phyloP scores from a whole-genome alignment of 495 filamentous ascomycete genomes.

The Penicillium ucsense region DNA sequence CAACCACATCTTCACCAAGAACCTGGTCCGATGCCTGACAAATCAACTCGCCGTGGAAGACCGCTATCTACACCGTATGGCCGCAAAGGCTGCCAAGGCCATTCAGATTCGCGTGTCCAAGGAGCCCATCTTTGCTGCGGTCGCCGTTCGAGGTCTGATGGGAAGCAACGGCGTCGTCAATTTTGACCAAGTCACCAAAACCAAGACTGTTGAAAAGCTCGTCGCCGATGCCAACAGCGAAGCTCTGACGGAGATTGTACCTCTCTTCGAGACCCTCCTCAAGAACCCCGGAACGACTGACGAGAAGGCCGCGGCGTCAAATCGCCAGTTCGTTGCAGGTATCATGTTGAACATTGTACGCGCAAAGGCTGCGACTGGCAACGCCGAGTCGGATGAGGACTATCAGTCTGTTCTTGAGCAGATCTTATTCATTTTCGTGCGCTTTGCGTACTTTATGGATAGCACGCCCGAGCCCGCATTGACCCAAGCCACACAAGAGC shows the following conservation, averaged over 20 bases:
- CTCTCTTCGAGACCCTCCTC: conserved; percentile 32
- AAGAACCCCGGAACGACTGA: conserved; percentile 29
- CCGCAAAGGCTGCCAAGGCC: conserved; percentile 58
- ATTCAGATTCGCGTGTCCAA: conserved; percentile 57
- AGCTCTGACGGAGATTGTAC: conserved; percentile 31
- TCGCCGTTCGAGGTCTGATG: conserved; percentile 55
- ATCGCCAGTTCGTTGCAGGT: conserved; percentile 39
- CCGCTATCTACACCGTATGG: conserved; percentile 74
- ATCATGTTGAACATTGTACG: conserved; percentile 37
- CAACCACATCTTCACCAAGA: conserved; percentile 61
- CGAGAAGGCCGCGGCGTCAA: conserved; percentile 34
- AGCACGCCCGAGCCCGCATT: conserved; percentile 32
- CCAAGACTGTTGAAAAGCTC: conserved; percentile 75
- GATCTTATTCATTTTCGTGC: conserved; percentile 32
- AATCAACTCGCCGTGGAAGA: conserved; percentile 81
- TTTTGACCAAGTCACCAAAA: conserved; percentile 81
- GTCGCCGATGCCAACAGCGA: conserved; percentile 50
- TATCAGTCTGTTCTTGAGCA: conserved; percentile 26
- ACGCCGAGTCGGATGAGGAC: conserved; percentile 22
- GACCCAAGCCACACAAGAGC: conserved; percentile 52
- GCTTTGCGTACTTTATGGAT: conserved; percentile 34
- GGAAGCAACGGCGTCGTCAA: conserved; percentile 58
- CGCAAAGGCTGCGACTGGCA: conserved; percentile 27
- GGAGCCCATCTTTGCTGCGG: conserved; percentile 48
- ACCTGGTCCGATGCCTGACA: conserved; percentile 71